Evolutionary conservation across 2,329 filamentous ascomycete genomes (phyloP).

Genomic region (Alternaria angustiovoidea): DNA sequence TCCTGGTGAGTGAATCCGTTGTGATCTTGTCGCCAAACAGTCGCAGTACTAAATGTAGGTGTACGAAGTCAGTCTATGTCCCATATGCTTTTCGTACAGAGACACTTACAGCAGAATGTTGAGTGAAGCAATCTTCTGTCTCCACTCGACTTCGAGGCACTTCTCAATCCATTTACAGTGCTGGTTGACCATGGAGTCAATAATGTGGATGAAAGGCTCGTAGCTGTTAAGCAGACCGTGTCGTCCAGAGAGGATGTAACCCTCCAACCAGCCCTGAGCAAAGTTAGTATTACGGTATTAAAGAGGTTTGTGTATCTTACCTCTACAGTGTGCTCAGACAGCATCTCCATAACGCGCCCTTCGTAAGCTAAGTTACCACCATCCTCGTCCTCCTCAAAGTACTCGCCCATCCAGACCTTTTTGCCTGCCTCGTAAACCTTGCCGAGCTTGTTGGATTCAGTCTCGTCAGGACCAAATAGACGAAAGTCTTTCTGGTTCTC

Average conservation of each 20-base stretch:
- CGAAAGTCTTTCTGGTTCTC: slow-evolving; percentile 74
- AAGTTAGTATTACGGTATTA: slow-evolving; percentile 12
- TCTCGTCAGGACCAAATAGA: slow-evolving; percentile 81
- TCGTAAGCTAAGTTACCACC: slow-evolving; percentile 74
- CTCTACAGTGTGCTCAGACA: slow-evolving; percentile 82
- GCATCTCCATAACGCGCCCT: slow-evolving; percentile 82
- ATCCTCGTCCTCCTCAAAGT: slow-evolving; percentile 77
- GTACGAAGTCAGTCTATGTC: no score
- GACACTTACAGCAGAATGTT: slow-evolving; percentile 70
- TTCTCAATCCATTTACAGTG: slow-evolving; percentile 89
- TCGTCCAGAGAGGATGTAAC: slow-evolving; percentile 76
- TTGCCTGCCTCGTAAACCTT: slow-evolving; percentile 76
- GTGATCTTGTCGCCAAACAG: slow-evolving; percentile 84
- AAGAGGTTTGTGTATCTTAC: slow-evolving; percentile 42
- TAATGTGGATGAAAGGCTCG: slow-evolving; percentile 83
- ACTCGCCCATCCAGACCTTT: slow-evolving; percentile 83
- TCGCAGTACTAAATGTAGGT: slow-evolving; percentile 61
- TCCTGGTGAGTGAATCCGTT: slow-evolving; percentile 86
- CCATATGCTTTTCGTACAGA: no score
- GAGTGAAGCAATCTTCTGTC: slow-evolving; percentile 74
- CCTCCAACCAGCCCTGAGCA: slow-evolving; percentile 70
- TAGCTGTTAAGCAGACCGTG: slow-evolving; percentile 83
- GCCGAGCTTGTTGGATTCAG: slow-evolving; percentile 79
- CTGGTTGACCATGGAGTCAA: slow-evolving; percentile 86
- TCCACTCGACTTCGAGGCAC: slow-evolving; percentile 80